Base-by-base conservation (phyloP, 164 flowering plant species). In the Piper betle region DNA sequence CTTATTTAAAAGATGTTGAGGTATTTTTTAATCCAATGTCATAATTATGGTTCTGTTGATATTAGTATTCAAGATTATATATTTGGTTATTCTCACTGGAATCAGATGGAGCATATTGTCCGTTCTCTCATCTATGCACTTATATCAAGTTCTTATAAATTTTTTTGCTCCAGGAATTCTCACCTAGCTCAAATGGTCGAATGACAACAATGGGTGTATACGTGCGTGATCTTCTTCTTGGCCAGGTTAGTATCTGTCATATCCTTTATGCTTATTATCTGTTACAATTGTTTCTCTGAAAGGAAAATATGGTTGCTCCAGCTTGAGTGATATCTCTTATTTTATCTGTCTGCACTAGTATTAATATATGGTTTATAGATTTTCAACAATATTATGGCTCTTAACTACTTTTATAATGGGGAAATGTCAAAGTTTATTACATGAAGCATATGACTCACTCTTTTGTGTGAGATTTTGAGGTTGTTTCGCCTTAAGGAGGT, bases 161-260 rank as follows among this genome's bases (percentile, higher is more conserved):
- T 46, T 17, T 59, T 19, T 25, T 60, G 9, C 46, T 71, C 60
- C 78, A 93, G 98, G 99, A 91, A 75, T 88, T 94, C 62, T 85
- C 97, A 57, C 99, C 99, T 3, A 87, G 95, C 67, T 88, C 95
- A 43, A 82, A 73, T 81, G 96, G 97, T 43, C 78, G 77, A 62
- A 81, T 78, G 80, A 76, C 96, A 0, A 94, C 99, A 64, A 88
- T 94, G 95, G 99, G 97, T 65, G 97, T 76, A 15, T 94, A 91
- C 66, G 75, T 91, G 55, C 91, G 99, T 20, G 99, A 94, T 79
- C 78, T 94, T 72, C 96, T 94, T 70, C 96, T 94, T 69, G 99
- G 99, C 61, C 97, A 91, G 97, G 99, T 93, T 9, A 73, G 79
- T 9, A 74, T 69, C 59, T 60, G 40, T 62, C 52, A 9, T 12